Evolutionary conservation across 2,329 filamentous ascomycete species (phyloP).

Genomic region (Cladophialophora immunda): DNA sequence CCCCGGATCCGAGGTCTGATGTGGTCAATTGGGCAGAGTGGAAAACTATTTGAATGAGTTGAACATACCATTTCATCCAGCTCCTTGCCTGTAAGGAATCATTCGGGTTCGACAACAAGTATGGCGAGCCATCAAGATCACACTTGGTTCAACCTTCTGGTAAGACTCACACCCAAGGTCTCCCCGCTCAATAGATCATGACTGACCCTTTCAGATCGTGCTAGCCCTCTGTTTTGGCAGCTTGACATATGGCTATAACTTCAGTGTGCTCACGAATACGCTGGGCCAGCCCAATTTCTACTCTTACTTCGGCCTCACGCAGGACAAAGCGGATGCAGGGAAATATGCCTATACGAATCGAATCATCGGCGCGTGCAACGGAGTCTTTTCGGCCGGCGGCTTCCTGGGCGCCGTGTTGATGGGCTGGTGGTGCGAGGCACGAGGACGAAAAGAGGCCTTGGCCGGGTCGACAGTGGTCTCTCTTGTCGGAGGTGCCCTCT

Average conservation of each 20-base stretch:
- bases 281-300: conserved; percentile 64
- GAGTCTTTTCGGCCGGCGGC: conserved; percentile 16
- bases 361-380: conserved; percentile 42
- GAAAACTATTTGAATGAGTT: too few species aligned
- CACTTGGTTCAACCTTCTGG: too few species aligned
- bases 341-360: conserved; percentile 46
- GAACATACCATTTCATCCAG: too few species aligned
- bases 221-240: conserved; percentile 14
- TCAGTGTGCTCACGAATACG: conserved; percentile 60
- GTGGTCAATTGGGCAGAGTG: too few species aligned
- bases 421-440: conserved; percentile 16
- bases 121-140: too few species aligned
- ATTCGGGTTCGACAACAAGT: too few species aligned
- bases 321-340: not conserved
- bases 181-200: too few species aligned
- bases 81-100: too few species aligned
- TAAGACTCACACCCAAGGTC: too few species aligned
- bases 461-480: not conserved
- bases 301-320: conserved; percentile 54
- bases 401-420: conserved; percentile 9
- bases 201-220: too few species aligned
- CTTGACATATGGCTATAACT: conserved; percentile 59
- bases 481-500: conserved; percentile 7
- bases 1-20: too few species aligned
- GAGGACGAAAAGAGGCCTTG: conserved; percentile 19